Percentiles rank a stretch among this genome's conserved stretches.
Conservation (phyloP, 306 rosid genomes). For the Dryas octopetala region DNA sequence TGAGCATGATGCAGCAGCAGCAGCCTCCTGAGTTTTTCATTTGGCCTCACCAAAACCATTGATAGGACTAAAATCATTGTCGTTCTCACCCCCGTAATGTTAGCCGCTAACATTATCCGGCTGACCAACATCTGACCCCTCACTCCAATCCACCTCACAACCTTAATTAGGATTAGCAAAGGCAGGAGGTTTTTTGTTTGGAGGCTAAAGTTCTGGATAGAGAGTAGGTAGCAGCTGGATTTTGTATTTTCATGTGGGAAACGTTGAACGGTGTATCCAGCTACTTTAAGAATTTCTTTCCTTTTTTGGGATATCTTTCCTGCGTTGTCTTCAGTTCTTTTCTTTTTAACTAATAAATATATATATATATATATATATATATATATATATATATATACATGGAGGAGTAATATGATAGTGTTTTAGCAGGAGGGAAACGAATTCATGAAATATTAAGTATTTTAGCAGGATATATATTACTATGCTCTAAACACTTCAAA, state of each 20-base stretch:
- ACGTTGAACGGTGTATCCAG: conserved; percentile 19
- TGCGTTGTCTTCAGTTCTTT: not conserved
- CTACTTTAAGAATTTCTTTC: not conserved
- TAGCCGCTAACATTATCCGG: conserved; percentile 48
- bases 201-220: conserved; percentile 37
- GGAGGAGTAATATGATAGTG: too few relatives aligned
- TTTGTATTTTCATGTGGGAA: conserved; percentile 45
- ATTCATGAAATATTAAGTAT: too few relatives aligned
- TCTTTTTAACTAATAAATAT: not conserved
- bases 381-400: too few relatives aligned
- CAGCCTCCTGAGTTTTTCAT: conserved; percentile 65
- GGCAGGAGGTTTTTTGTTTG: conserved; percentile 51
- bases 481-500: too few relatives aligned
- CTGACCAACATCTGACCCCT: conserved; percentile 57
- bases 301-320: not conserved
- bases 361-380: too few relatives aligned
- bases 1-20: conserved; percentile 34
- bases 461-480: too few relatives aligned
- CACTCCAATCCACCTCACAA: conserved; percentile 42
- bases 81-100: conserved; percentile 23
- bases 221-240: conserved; percentile 40
- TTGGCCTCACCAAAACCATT: conserved; percentile 84
- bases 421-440: too few relatives aligned
- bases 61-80: conserved; percentile 19
- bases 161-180: conserved; percentile 36